phyloP scores from a whole-genome alignment of 305 asterid genomes.

The Euphrasia arctica region DNA sequence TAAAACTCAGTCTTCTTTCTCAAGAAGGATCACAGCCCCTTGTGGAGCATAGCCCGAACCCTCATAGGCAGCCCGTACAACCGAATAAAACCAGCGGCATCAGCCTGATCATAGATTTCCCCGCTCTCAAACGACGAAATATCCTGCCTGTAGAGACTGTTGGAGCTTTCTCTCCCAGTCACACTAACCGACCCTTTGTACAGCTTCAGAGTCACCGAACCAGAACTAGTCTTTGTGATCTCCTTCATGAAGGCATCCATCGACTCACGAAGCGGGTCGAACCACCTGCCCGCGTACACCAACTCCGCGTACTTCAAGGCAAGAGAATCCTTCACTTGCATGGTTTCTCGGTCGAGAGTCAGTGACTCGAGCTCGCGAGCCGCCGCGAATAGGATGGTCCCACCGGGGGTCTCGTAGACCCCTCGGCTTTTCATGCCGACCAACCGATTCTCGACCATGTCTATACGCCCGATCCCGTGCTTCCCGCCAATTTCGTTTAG shows the following conservation, averaged over 20 bases:
- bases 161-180: constrained; percentile 70
- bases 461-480: constrained; percentile 85
- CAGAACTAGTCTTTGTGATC: constrained; percentile 70
- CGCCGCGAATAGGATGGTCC: constrained; percentile 78
- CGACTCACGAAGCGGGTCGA: constrained; percentile 87
- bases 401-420: constrained; percentile 94
- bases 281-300: constrained; percentile 92
- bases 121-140: constrained; percentile 96
- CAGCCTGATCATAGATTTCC: constrained; percentile 82
- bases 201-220: constrained; percentile 78
- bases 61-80: constrained; percentile 87
- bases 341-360: constrained; percentile 86
- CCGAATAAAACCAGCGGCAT: constrained; percentile 91
- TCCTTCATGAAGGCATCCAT: constrained; percentile 94
- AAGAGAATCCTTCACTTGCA: constrained; percentile 71
- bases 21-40: constrained; percentile 35
- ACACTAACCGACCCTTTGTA: constrained; percentile 75
- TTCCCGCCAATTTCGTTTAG: constrained; percentile 74
- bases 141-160: constrained; percentile 79
- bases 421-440: constrained; percentile 99
- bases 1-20: not conserved
- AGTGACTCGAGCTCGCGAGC: constrained; percentile 89
- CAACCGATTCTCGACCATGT: constrained; percentile 85
- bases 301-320: constrained; percentile 88
- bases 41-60: constrained; percentile 94